A percentile compares a stretch with the other conserved stretches of the same genome.
Conservation (phyloP, 805 yeast species). For the Tetrapisispora taiwanensis region DNA sequence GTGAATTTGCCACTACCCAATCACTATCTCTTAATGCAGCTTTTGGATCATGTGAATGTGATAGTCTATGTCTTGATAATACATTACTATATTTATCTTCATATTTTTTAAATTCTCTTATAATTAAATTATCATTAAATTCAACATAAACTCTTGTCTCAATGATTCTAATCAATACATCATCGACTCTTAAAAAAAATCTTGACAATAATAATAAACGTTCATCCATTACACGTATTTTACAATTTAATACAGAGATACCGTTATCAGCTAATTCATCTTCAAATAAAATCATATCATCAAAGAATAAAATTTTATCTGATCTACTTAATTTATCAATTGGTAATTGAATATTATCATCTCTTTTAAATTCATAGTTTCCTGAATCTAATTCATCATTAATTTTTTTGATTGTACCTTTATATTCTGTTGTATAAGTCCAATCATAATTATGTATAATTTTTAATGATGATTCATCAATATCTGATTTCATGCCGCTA, state of each 20-base stretch:
- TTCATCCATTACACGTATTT: slow-evolving; percentile 81
- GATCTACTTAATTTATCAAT: slow-evolving; percentile 55
- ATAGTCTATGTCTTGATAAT: slow-evolving; percentile 32
- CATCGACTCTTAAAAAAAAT: slow-evolving; percentile 80
- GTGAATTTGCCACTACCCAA: slow-evolving; percentile 68
- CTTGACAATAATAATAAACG: slow-evolving; percentile 66
- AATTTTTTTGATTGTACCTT: slow-evolving; percentile 39
- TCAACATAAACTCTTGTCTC: slow-evolving; percentile 83
- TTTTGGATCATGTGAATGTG: slow-evolving; percentile 58
- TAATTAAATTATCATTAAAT: slow-evolving; percentile 39
- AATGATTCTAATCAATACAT: slow-evolving; percentile 70
- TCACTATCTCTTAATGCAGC: slow-evolving; percentile 66
- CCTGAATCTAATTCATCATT: slow-evolving; percentile 7
- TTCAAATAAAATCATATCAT: slow-evolving; percentile 80
- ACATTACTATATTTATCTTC: slow-evolving; percentile 46
- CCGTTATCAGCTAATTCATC: slow-evolving; percentile 98
- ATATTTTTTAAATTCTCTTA: slow-evolving; percentile 70
- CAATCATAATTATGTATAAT: slow-evolving; percentile 85
- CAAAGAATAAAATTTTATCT: slow-evolving; percentile 83
- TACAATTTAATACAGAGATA: slow-evolving; percentile 62
- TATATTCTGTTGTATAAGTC: slow-evolving; percentile 81
- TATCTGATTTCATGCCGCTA: slow-evolving; percentile 15
- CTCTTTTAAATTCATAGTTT: slow-evolving; percentile 14
- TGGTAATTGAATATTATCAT: slow-evolving; percentile 44
- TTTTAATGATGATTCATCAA: slow-evolving; percentile 39